Base-by-base conservation (phyloP, 2,329 filamentous ascomycete genomes). In the Talaromyces rugulosus region DNA sequence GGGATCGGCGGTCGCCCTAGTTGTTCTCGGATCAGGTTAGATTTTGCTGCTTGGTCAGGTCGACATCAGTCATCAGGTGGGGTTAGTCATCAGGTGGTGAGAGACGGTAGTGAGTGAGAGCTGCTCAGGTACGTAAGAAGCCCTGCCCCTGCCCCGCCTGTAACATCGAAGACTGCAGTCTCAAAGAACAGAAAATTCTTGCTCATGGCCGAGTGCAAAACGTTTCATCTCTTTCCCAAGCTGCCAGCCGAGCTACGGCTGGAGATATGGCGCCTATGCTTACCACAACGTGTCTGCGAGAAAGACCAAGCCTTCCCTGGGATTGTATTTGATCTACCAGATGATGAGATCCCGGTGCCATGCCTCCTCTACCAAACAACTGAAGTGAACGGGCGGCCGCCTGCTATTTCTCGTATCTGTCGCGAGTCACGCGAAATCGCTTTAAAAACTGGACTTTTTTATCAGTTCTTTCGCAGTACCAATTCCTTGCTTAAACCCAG, bases 321-420 rank as follows among this genome's bases (percentile, higher is more conserved):
- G 5, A 18, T 58, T 27, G 59, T 55, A 51, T 40, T 36, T n/a
- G 0, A 28, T 27, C 33, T 42, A 18, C 31, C 36, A 18, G 56
- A 51, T 27, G 18, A 36, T 33, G 11, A 58, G 2, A 18, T 3
- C 16, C 56, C 56, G 2, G 18, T n/a, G 44, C 40, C 59, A 27
- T 60, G 52, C 52, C 53, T 54, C 16, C 59, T 60, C 51, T 31
- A 34, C 34, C 59, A 56, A 5, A 60, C 59, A 14, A 56, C 52
- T 14, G 31, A 53, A 27, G 33, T 28, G 5, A 60, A 60, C 34
- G n/a, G 28, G 30, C 51, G 52, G 51, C 59, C 59, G 23, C 59
- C 59, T 30, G 52, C 56, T 36, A 51, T 56, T 27, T 18, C 51
- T 50, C 59, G 59, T 51, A 40, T 60, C 28, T 47, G 18, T 47